These are phyloP conservation scores for Cetraspora pellucida DNA, from an alignment of 192 early-diverging fungal genomes.

Conservation along the genomic window DNA sequence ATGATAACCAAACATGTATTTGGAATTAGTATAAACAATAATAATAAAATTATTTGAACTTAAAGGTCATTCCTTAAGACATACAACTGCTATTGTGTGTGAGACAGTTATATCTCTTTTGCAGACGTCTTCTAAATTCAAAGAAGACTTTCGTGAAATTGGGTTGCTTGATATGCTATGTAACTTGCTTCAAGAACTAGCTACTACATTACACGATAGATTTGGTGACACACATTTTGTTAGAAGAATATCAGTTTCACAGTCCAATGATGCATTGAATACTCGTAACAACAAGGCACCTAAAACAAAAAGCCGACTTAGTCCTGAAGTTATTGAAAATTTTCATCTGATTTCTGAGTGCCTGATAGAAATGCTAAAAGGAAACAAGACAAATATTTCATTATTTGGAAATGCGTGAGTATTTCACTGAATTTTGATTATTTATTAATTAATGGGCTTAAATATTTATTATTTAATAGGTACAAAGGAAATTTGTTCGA, in stretches of 20 bases:
- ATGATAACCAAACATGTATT: background rate
- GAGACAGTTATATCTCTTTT: constrained; percentile 49
- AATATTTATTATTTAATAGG: constrained; percentile 23
- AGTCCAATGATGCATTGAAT: constrained; percentile 40
- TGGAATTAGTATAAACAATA: background rate
- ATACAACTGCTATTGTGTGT: constrained; percentile 51
- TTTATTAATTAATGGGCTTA: background rate
- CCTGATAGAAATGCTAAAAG: constrained; percentile 49
- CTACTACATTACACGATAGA: constrained; percentile 43
- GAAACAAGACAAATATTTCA: constrained; percentile 45
- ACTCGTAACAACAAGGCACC: constrained; percentile 27
- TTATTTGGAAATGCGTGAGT: constrained; percentile 56
- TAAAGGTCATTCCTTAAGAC: constrained; percentile 51
- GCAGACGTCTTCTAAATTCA: constrained; percentile 50
- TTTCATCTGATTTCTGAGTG: constrained; percentile 57
- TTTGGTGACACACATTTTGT: constrained; percentile 45
- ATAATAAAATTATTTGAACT: constrained; percentile 18
- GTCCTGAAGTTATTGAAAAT: constrained; percentile 52
- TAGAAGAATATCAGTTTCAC: constrained; percentile 42
- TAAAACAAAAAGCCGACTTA: constrained; percentile 41
- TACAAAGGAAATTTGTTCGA: constrained; percentile 59
- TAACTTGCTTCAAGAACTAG: constrained; percentile 55
- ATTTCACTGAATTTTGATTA: background rate
- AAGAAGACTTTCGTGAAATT: constrained; percentile 60
- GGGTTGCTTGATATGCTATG: constrained; percentile 63